phyloP scores from a whole-genome alignment of 306 rosid species.

The Amphicarpaea edgeworthii region DNA sequence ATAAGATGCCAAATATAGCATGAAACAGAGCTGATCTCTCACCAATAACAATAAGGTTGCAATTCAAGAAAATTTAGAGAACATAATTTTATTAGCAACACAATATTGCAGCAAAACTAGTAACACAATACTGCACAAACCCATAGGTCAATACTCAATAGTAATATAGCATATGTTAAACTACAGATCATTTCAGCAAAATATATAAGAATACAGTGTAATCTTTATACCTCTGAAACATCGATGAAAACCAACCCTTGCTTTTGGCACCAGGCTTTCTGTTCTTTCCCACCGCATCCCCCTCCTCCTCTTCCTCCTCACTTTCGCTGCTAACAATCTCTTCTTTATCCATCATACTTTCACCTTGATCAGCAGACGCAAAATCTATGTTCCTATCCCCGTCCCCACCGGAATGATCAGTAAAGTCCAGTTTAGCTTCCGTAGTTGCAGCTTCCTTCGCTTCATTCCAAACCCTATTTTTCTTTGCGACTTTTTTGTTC shows the following conservation, averaged over 20 bases:
- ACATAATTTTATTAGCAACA: not conserved
- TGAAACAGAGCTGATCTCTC: not conserved
- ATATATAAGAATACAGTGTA: not conserved
- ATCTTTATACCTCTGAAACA: slow-evolving; percentile 85
- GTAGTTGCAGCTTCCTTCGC: slow-evolving; percentile 9
- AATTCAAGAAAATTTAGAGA: slow-evolving; percentile 13
- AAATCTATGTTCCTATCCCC: slow-evolving; percentile 63
- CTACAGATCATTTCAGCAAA: slow-evolving; percentile 13
- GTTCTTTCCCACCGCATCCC: slow-evolving; percentile 64
- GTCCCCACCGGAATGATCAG: slow-evolving; percentile 48
- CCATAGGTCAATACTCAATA: not conserved
- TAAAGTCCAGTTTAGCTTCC: slow-evolving; percentile 41
- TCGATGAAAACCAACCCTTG: slow-evolving; percentile 93
- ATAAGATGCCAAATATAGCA: slow-evolving; percentile 9
- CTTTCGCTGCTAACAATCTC: slow-evolving; percentile 83
- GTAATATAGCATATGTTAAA: not conserved
- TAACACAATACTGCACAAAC: not conserved
- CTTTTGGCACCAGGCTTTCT: slow-evolving; percentile 71
- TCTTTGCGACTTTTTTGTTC: slow-evolving; percentile 30
- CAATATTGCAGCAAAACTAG: not conserved
- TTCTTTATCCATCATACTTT: slow-evolving; percentile 92
- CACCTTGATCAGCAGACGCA: slow-evolving; percentile 77
- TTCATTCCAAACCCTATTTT: slow-evolving; percentile 44
- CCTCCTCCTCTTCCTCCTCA: slow-evolving; percentile 60
- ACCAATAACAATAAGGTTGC: slow-evolving; percentile 2